These are phyloP conservation scores for Bruguiera hainesii DNA, from an alignment of 441 rosid genomes.

Conservation along the genomic window DNA sequence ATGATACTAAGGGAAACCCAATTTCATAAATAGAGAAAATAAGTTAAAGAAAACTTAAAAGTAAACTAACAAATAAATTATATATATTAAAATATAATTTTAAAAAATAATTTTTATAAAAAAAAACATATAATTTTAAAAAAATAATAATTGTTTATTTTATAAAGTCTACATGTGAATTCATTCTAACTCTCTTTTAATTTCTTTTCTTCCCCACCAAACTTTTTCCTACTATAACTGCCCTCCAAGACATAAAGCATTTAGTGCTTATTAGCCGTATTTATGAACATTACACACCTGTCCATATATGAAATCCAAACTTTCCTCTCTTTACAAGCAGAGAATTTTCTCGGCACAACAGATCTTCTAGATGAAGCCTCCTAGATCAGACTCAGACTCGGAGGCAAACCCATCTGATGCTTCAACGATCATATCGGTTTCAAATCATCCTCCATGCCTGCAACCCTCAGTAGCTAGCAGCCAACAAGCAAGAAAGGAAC, in stretches of 20 bases:
- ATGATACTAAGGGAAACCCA: not conserved
- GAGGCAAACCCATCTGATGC: slow-evolving; percentile 31
- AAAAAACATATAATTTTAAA: too few relatives aligned
- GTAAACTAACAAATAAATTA: too few relatives aligned
- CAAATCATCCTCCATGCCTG: slow-evolving; percentile 21
- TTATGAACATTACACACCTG: slow-evolving; percentile 24
- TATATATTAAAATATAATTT: too few relatives aligned
- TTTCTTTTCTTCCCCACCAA: too few relatives aligned
- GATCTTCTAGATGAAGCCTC: slow-evolving; percentile 32
- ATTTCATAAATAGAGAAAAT: too few relatives aligned
- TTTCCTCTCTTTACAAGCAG: slow-evolving; percentile 8
- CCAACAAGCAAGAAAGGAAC: not conserved
- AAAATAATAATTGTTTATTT: too few relatives aligned
- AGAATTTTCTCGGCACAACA: not conserved
- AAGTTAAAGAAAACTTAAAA: too few relatives aligned
- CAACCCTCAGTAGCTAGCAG: slow-evolving; percentile 13
- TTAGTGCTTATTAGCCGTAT: slow-evolving; percentile 22
- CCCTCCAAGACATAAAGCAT: slow-evolving; percentile 16
- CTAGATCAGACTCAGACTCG: slow-evolving; percentile 18
- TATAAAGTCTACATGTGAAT: too few relatives aligned
- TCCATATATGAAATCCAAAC: slow-evolving; percentile 24
- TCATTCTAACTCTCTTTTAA: too few relatives aligned
- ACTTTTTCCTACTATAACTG: not conserved
- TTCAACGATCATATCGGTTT: slow-evolving; percentile 32
- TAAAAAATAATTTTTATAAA: too few relatives aligned